Conservation (phyloP, 306 rosid species). For the Begonia peltatifolia region DNA sequence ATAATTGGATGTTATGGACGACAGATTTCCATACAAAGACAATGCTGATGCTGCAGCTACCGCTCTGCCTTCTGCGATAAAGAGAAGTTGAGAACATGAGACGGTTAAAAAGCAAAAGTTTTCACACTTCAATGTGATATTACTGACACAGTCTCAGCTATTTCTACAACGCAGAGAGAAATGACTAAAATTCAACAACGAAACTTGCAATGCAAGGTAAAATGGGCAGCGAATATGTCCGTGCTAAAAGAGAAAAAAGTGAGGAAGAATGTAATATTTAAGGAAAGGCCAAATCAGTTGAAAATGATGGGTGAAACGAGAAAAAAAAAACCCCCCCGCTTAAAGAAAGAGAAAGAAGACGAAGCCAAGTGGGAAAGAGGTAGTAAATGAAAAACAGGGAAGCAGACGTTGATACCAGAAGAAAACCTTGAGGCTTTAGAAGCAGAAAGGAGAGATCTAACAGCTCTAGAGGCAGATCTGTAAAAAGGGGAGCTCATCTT, state of each 20-base stretch:
- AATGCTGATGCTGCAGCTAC: conserved; percentile 52
- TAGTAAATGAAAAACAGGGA: background rate
- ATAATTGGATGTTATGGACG: conserved; percentile 27
- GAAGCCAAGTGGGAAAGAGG: background rate
- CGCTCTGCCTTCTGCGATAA: conserved; percentile 46
- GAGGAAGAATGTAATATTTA: background rate
- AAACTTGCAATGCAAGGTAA: background rate
- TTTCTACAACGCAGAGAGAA: background rate
- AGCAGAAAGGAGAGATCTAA: conserved; percentile 57
- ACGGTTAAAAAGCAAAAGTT: background rate
- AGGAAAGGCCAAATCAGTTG: too few relatives aligned
- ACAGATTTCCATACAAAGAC: conserved; percentile 23
- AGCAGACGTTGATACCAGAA: conserved; percentile 23
- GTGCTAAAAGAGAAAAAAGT: background rate
- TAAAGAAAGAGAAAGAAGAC: background rate
- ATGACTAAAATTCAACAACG: background rate
- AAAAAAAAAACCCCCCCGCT: background rate
- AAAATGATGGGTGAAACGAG: too few relatives aligned
- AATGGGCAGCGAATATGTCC: background rate
- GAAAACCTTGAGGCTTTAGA: conserved; percentile 42
- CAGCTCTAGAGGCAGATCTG: conserved; percentile 64
- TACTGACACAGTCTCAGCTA: background rate
- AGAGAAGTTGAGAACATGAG: background rate
- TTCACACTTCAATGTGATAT: background rate
- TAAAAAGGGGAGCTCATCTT: conserved; percentile 46